Evolutionary conservation across 2,329 filamentous ascomycete genomes (phyloP).

Genomic region (Macroventuria anomochaeta): DNA sequence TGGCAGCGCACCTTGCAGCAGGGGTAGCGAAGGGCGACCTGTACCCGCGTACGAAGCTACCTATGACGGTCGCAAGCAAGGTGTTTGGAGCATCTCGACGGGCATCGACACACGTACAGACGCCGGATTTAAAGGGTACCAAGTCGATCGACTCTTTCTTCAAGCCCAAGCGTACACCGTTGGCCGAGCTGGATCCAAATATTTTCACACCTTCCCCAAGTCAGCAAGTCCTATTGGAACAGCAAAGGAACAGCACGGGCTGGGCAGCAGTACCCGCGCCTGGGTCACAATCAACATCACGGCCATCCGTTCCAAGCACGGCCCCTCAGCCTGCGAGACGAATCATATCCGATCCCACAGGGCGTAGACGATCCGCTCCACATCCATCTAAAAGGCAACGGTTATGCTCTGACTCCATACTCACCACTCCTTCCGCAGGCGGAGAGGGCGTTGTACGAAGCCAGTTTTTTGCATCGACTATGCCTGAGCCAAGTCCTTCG

Average conservation of each 20-base stretch:
- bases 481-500: slow-evolving; percentile 51
- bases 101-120: slow-evolving; percentile 35
- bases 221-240: slow-evolving; percentile 65
- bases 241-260: slow-evolving; percentile 57
- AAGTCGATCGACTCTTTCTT: slow-evolving; percentile 71
- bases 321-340: slow-evolving; percentile 53
- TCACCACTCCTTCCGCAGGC: slow-evolving; percentile 36
- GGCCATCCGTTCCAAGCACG: slow-evolving; percentile 40
- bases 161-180: slow-evolving; percentile 66
- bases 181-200: slow-evolving; percentile 73
- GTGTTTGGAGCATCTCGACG: slow-evolving; percentile 49
- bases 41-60: slow-evolving; percentile 86
- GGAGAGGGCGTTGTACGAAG: slow-evolving; percentile 48
- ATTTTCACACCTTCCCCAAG: slow-evolving; percentile 70
- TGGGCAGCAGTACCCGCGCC: slow-evolving; percentile 63
- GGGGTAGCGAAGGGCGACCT: slow-evolving; percentile 82
- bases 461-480: slow-evolving; percentile 52
- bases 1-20: slow-evolving; percentile 72
- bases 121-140: slow-evolving; percentile 63
- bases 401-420: slow-evolving; percentile 52
- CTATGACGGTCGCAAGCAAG: slow-evolving; percentile 51
- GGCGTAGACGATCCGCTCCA: slow-evolving; percentile 53
- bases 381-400: slow-evolving; percentile 52
- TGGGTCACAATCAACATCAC: slow-evolving; percentile 44
- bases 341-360: slow-evolving; percentile 44